Evolutionary conservation across 2,329 filamentous ascomycete genomes (phyloP), one percentile per base, ranked within the genome.

Genomic region (Fusarium dimerum): DNA sequence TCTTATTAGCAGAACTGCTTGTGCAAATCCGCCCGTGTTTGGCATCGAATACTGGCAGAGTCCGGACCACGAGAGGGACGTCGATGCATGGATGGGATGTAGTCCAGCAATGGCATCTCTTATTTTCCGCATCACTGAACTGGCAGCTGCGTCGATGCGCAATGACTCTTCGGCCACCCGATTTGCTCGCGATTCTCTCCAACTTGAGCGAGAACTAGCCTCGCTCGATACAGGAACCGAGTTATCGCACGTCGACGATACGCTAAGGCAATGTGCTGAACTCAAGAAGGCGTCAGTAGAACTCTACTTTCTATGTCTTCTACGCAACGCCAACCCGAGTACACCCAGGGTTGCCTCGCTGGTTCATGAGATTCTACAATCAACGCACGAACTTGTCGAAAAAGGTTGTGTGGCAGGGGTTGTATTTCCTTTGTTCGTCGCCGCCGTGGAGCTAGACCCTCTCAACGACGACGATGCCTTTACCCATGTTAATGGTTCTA

Each of bases 1-100:
- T 52, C 75, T 78, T 15, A 79, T 79, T 55, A 77, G 77, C 29
- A 71, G 77, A 34, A 80, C 77, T 0, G 77, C 77, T 0, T 80
- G 77, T 47, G 77, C 75, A 3, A 73, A 78, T 11, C 71, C 74
- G 9, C 72, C 76, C 0, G 63, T 77, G 0, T 79, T 79, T 43
- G 76, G 75, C 2, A 68, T 66, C 30, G 76, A 79, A 45, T 79
- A 78, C 51, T 80, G 77, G 77, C 66, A 70, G 20, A 66, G 54
- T 3, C 48, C 56, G 1, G 53, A 56, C 18, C 57, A 58, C 0
- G 43, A 55, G 0, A 45, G 48, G 1, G 52, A 68, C 2, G 51
- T 54, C 1, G 72, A 75, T 39, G 71, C 76, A 0, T 79, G 77
- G 77, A 76, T 79, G 66, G 76, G 76, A 1, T 79, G 76, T 45